Base-by-base conservation (phyloP, 331 rosid genomes). In the Quercus lobata region DNA sequence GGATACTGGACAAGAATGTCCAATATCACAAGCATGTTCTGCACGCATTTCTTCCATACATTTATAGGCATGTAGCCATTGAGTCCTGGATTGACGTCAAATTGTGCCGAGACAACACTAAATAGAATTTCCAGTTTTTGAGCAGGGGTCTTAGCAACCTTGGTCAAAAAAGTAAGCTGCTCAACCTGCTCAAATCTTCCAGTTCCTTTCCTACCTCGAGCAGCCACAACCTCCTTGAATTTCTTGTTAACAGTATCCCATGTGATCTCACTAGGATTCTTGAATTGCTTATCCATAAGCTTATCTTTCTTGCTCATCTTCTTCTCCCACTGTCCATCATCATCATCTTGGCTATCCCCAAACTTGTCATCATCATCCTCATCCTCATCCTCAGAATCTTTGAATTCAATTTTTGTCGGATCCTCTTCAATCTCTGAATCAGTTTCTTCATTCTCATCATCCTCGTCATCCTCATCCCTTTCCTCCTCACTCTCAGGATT, bases 181-280 rank as follows among this genome's bases (percentile, higher is more conserved):
- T 96, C 98, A 63, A 96, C 97, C 85, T 90, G 98, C 82, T 96
- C 99, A 81, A 96, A 91, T 84, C 97, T 87, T 69, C 99, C 99
- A 61, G 96, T 91, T 52, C 96, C 96, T 77, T 86, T 89, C 83
- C 85, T 87, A 27, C 96, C 93, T 81, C 96, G 83, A 46, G 99
- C 99, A 60, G 97, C 97, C 87, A 96, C 93, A 77, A 96, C 86
- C 86, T 96, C 99, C 79, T 93, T 96, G 73, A 93, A 93, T 75
- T 93, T 96, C 86, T 93, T 93, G 88, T 96, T 92, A 10, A 96
- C 98, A 0, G 80, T 88, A 68, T 93, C 98, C 99, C 99, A 96
- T 0, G 97, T 83, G 79, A 96, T 90, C 88, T 92, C 99, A 52
- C 98, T 93, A 7, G 98, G 99, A 56, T 96, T 91, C 84, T 96